phyloP scores from a whole-genome alignment of 441 rosid genomes.

The Populus hybrid region DNA sequence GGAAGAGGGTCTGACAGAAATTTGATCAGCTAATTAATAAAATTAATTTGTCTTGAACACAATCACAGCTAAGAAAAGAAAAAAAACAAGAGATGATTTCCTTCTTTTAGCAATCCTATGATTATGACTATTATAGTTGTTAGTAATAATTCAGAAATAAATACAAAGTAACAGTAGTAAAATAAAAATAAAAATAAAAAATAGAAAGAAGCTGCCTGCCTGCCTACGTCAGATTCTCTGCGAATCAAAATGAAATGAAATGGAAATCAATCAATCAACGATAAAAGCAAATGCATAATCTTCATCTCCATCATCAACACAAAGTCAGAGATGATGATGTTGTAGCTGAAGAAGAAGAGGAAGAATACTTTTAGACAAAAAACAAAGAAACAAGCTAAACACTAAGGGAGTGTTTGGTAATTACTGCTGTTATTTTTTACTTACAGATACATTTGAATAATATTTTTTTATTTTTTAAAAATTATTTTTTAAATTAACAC shows the following conservation, averaged over 20 bases:
- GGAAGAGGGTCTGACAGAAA: background rate
- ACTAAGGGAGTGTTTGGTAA: too few relatives aligned
- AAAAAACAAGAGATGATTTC: background rate
- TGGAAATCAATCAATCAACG: too few relatives aligned
- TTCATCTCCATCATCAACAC: background rate
- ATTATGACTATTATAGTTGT: background rate
- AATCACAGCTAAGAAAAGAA: too few relatives aligned
- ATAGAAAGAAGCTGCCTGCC: background rate
- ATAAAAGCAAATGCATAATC: background rate
- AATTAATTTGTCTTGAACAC: background rate
- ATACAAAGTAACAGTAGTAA: background rate
- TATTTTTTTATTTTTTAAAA: too few relatives aligned
- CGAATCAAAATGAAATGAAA: too few relatives aligned
- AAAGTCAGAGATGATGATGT: background rate
- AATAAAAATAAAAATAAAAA: too few relatives aligned
- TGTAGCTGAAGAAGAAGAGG: background rate
- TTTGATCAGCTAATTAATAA: background rate
- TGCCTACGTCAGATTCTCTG: background rate
- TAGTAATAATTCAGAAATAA: background rate
- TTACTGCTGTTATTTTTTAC: too few relatives aligned
- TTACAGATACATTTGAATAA: too few relatives aligned
- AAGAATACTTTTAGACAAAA: background rate
- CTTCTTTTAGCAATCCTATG: background rate
- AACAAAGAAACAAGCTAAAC: background rate
- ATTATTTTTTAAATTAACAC: too few relatives aligned